phyloP scores from a whole-genome alignment of 2,329 filamentous ascomycete species.

The Dactylellina cionopaga region DNA sequence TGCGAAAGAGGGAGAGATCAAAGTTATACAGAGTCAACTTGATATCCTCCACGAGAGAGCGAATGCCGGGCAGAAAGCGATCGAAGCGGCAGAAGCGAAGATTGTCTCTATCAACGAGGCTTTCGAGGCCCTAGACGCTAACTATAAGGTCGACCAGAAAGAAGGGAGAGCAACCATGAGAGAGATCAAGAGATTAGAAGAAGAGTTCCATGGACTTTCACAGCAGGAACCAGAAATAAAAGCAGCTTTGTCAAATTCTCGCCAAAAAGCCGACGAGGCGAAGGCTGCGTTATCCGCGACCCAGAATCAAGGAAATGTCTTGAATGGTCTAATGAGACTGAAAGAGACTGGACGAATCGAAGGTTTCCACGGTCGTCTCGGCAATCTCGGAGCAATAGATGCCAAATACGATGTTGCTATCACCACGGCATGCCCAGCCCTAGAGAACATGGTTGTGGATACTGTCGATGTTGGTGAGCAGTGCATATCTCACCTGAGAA shows the following conservation, averaged over 20 bases:
- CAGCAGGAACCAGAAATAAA: conserved; percentile 77
- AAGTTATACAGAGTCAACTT: conserved; percentile 92
- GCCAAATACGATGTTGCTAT: conserved; percentile 96
- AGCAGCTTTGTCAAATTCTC: conserved; percentile 83
- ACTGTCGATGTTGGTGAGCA: conserved; percentile 96
- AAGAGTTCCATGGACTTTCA: conserved; percentile 63
- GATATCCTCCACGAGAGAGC: conserved; percentile 90
- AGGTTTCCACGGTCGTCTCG: conserved; percentile 93
- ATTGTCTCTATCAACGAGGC: conserved; percentile 76
- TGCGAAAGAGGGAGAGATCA: conserved; percentile 91
- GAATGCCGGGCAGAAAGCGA: conserved; percentile 83
- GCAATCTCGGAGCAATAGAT: conserved; percentile 93
- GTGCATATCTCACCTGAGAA: conserved; percentile 95
- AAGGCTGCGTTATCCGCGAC: conserved; percentile 87
- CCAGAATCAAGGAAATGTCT: conserved; percentile 90
- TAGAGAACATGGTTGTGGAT: conserved; percentile 97
- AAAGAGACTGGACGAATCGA: conserved; percentile 96
- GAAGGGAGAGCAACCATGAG: conserved; percentile 77
- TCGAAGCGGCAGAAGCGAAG: conserved; percentile 84
- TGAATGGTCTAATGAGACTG: conserved; percentile 90
- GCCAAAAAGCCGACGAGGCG: conserved; percentile 96
- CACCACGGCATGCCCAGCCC: conserved; percentile 88
- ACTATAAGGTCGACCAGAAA: conserved; percentile 81
- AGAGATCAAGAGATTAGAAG: conserved; percentile 76
- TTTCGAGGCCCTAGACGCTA: conserved; percentile 74